A percentile compares a stretch with the other conserved stretches of the same genome.
phyloP scores from a whole-genome alignment of 2,329 filamentous ascomycete genomes.

The Alternaria ethzedia region DNA sequence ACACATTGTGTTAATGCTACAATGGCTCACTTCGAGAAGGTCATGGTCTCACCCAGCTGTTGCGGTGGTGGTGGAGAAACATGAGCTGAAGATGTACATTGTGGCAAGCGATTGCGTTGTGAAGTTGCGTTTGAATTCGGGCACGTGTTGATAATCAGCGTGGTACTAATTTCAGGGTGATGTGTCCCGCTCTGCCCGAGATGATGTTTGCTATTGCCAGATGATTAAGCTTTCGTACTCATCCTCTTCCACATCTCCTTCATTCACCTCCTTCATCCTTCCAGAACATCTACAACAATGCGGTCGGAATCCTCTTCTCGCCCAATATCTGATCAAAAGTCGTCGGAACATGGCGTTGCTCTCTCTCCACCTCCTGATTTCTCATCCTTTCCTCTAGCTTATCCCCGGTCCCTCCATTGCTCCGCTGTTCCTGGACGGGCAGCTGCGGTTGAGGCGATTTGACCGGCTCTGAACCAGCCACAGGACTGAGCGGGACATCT shows the following conservation, averaged over 20 bases:
- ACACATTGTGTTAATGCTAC: background rate
- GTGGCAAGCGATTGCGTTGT: background rate
- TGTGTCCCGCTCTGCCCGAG: background rate
- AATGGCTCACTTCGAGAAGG: background rate
- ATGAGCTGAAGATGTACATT: background rate
- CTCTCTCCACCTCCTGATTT: background rate
- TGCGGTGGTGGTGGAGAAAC: background rate
- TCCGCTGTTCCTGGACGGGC: background rate
- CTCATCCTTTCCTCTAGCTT: background rate
- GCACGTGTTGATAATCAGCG: background rate
- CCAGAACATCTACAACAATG: background rate
- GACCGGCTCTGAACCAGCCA: background rate
- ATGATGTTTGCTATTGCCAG: background rate
- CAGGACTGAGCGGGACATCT: background rate
- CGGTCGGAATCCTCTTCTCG: background rate
- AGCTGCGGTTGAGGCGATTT: background rate
- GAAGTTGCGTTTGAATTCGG: background rate
- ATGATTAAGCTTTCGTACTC: background rate
- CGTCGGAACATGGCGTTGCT: background rate
- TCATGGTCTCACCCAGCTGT: background rate
- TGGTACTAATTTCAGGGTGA: background rate
- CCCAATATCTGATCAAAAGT: slow-evolving; percentile 7
- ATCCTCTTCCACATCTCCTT: too few relatives aligned
- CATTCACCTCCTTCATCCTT: background rate
- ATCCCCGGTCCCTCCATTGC: background rate